Base-by-base conservation (phyloP, 2,329 filamentous ascomycete species). In the Exophiala sp. region DNA sequence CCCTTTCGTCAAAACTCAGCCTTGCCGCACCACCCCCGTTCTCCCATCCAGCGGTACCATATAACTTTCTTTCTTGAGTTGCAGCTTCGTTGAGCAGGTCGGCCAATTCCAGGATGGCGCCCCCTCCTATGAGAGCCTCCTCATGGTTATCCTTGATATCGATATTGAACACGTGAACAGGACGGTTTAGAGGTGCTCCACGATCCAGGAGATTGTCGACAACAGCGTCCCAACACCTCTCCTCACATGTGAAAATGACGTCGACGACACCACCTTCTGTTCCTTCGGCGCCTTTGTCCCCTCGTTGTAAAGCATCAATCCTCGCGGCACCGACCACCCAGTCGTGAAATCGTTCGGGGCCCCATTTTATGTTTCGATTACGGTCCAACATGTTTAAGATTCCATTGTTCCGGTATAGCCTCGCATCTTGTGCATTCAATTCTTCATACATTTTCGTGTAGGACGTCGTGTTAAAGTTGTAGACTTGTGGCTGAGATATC, bases 91-190 rank as follows among this genome's bases (percentile, higher is more conserved):
- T 97, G 52, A 98, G 72, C 24, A 81, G 82, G 63, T 91, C 81
- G 1, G 93, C 93, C 29, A 98, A 76, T 64, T 98, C 93, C 30
- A 97, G 76, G 52, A 98, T 98, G 38, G 88, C 93, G 59, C 85
- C 82, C 1, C 93, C 93, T 8, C 93, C 93, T 1, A 96, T 79
- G 18, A 91, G 76, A 0, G 93, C 93, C 69, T 98, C 93, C 67
- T 98, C 91, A 64, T 97, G 93, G 64, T 97, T 98, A 70, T 98
- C 93, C 68, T 86, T 91, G 64, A 98, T 98, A 66, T 98, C 93
- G 47, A 98, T 85, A 62, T 98, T 98, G 74, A 98, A 95, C 49
- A 98, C 88, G 65, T 98, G 93, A 0, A 98, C 93, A 0, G 93
- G 90, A 1, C 88, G 77, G 67, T 98, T 98, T 50, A 98, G 74